Conservation (phyloP, 2,329 filamentous ascomycete genomes). For the Fulvia fulva region DNA sequence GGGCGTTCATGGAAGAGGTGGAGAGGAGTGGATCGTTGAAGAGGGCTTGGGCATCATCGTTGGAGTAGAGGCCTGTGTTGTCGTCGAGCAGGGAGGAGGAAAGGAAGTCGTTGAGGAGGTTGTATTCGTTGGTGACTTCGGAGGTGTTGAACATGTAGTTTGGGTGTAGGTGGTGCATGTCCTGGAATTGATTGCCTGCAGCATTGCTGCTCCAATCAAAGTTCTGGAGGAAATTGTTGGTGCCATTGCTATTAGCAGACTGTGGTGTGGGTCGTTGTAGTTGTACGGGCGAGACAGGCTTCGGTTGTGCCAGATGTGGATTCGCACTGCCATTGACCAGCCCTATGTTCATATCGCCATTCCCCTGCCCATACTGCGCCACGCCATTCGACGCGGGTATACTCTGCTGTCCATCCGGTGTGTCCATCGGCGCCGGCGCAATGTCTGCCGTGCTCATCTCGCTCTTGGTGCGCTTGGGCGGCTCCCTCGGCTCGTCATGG, state of each 20-base stretch:
- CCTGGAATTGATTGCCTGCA: conserved; percentile 79
- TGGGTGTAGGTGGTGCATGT: conserved; percentile 90
- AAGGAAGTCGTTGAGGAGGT: conserved; percentile 92
- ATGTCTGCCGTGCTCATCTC: conserved; percentile 37
- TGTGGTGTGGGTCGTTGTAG: conserved; percentile 48
- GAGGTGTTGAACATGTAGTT: conserved; percentile 94
- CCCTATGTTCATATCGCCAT: conserved; percentile 8
- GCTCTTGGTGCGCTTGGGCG: conserved; percentile 73
- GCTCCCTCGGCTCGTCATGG: conserved; percentile 92
- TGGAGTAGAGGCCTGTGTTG: conserved; percentile 48
- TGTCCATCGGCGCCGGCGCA: conserved; percentile 26
- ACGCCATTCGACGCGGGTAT: conserved; percentile 10
- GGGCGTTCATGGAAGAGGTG: conserved; percentile 39
- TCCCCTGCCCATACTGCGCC: conserved; percentile 11
- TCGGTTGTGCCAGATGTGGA: conserved; percentile 69
- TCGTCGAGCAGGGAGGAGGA: conserved; percentile 80
- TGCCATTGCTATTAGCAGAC: conserved; percentile 40
- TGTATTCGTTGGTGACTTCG: conserved; percentile 95
- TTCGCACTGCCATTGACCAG: conserved; percentile 9
- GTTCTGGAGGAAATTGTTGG: conserved; percentile 32
- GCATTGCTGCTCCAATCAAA: conserved; percentile 70
- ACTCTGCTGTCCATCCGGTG: conserved; percentile 22
- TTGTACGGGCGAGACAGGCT: conserved; percentile 64
- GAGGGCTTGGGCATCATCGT: conserved; percentile 48
- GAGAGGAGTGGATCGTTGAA: conserved; percentile 57